phyloP scores from a whole-genome alignment of 2,329 filamentous ascomycete species.

The Sphaceloma murrayae region DNA sequence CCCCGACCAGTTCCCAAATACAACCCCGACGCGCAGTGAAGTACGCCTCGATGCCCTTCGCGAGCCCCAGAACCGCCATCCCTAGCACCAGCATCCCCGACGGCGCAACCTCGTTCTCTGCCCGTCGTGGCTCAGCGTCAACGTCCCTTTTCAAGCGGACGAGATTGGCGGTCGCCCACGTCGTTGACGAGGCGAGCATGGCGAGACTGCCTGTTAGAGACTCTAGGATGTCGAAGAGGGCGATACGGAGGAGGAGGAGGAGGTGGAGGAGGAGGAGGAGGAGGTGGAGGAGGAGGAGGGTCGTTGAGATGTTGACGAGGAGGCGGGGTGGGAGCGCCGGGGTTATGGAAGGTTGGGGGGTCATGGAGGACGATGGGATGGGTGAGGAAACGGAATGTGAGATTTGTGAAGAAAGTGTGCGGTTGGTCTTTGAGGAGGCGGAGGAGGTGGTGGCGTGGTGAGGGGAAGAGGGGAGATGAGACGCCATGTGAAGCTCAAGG shows the following conservation, averaged over 20 bases:
- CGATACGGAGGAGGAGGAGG: background rate
- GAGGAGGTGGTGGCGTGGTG: background rate
- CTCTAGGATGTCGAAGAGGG: constrained; percentile 4
- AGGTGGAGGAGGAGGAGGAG: background rate
- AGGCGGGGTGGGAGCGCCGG: too few species aligned
- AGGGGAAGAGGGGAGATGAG: constrained; percentile 3
- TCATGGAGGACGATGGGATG: too few species aligned
- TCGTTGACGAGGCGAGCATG: background rate
- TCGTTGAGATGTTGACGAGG: background rate
- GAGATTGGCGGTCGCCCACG: background rate
- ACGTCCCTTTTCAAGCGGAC: background rate
- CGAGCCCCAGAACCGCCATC: too few species aligned
- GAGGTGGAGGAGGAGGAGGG: background rate
- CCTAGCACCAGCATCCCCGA: too few species aligned
- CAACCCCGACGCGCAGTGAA: too few species aligned
- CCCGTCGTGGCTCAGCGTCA: background rate
- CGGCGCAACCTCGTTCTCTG: too few species aligned
- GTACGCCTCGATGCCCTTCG: too few species aligned
- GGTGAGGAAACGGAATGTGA: background rate
- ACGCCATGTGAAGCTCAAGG: background rate
- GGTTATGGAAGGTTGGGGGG: background rate
- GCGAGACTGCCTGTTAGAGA: background rate
- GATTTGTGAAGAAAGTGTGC: background rate
- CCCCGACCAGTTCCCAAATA: background rate
- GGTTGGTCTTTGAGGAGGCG: background rate